Percentiles rank a stretch among this genome's conserved stretches.
These are phyloP conservation scores for Porogramme epimiltina DNA, from an alignment of 1,284 basidiomycete genomes.

Conservation along the genomic window DNA sequence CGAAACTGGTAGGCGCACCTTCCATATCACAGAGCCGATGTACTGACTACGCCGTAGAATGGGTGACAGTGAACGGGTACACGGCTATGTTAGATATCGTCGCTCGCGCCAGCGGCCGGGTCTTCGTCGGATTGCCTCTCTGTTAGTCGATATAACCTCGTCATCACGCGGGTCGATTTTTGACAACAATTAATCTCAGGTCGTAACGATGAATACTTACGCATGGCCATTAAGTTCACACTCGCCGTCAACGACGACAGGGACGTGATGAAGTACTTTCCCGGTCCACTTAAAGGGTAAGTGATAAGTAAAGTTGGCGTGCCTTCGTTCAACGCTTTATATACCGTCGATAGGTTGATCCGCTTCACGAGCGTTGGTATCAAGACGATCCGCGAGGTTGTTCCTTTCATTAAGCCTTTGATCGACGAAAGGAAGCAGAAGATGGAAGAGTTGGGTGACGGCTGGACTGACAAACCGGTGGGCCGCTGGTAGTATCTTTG, in stretches of 20 bases:
- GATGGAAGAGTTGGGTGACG: conserved; percentile 3
- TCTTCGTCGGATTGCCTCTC: conserved; percentile 45
- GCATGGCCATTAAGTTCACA: conserved; percentile 12
- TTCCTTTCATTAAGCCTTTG: conserved; percentile 13
- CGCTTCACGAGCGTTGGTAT: no score
- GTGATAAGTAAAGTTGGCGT: neutral
- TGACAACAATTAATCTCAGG: no score
- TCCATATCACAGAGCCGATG: neutral
- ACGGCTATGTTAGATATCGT: conserved; percentile 40
- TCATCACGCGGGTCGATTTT: no score
- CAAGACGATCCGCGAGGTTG: no score
- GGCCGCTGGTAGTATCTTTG: neutral
- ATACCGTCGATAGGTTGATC: no score
- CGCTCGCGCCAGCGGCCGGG: conserved; percentile 45
- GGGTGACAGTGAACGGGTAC: conserved; percentile 6
- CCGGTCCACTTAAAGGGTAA: conserved; percentile 2
- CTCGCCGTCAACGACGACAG: conserved; percentile 11
- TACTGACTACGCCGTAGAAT: no score
- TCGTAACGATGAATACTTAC: conserved; percentile 15
- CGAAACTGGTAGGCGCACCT: no score
- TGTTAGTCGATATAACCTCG: conserved; percentile 34
- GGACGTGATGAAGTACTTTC: conserved; percentile 12
- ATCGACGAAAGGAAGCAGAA: conserved; percentile 22
- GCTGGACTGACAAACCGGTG: conserved; percentile 7
- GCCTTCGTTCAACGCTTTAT: neutral